Base-by-base conservation (phyloP, 768 basidiomycete genomes). In the Chalciporus sphaerocephalus region DNA sequence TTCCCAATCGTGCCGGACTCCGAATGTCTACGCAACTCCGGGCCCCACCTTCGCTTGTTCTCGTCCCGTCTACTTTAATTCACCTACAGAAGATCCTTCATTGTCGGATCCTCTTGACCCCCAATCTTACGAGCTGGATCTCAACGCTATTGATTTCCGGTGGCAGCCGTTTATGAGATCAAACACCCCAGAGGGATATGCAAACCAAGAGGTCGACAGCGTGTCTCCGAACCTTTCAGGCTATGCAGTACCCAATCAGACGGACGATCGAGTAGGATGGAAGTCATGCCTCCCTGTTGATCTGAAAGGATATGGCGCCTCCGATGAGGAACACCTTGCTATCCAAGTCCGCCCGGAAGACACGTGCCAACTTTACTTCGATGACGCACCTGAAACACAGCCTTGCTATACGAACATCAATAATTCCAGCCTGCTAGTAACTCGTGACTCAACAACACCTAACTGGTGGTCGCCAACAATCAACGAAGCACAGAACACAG, bases 91-190 rank as follows among this genome's bases (percentile, higher is more conserved):
- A 59, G 75, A 78, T 50, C 74, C 74, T 28, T 62, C 66, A 39
- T 44, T 56, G 28, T 70, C 73, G 23, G 68, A 68, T 52, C 68
- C 71, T 52, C 59, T 71, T 28, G 59, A 68, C 23, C 51, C 62
- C 27, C 57, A 58, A 40, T 60, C 61, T 38, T 73, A 69, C 49
- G 65, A 67, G 21, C 53, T 76, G 33, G 68, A 74, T 48, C 60
- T 69, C 30, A 59, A 65, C 6, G 54, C 56, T 4, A 61, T 83
- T 8, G 76, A 77, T 53, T 85, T 84, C 52, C 70, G 57, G 41
- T 84, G 83, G 82, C 60, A 65, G 37, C 74, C 74, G 8, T 85
- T 83, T 52, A 58, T 69, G 47, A 52, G 54, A 42, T 67, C 56
- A 34, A 43, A 55, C 49, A 10, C 36, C 42, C 47, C 42, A 41